These are phyloP conservation scores for Wallacemonas collosoma DNA, from an alignment of 208 protist species.

Conservation along the genomic window DNA sequence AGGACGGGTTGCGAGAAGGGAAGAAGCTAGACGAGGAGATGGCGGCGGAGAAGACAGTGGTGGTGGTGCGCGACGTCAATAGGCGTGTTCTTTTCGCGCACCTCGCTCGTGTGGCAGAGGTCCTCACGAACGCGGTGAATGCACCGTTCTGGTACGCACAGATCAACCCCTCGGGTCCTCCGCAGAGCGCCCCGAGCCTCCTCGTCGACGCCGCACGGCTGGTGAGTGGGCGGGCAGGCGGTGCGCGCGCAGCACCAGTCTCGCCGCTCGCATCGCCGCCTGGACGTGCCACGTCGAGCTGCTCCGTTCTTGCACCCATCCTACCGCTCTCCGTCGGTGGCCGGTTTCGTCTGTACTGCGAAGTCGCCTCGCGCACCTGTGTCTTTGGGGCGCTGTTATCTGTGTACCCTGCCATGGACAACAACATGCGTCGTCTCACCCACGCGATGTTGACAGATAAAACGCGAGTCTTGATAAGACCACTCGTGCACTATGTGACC, in stretches of 20 bases:
- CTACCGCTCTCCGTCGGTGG: constrained; percentile 6
- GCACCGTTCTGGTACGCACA: constrained; percentile 8
- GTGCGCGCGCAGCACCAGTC: no score
- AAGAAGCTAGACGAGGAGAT: no score
- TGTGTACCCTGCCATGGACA: constrained; percentile 8
- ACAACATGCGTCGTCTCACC: constrained; percentile 2
- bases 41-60: neutral
- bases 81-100: neutral
- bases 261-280: no score
- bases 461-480: neutral
- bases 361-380: neutral
- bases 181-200: neutral
- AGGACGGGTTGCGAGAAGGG: no score
- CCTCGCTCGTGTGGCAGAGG: neutral
- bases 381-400: constrained; percentile 9
- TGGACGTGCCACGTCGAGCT: no score
- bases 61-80: neutral
- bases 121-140: constrained; percentile 3
- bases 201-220: neutral
- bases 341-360: constrained; percentile 13
- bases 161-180: constrained; percentile 5
- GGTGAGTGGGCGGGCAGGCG: neutral
- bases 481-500: constrained; percentile 5
- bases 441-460: constrained; percentile 4
- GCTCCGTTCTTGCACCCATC: constrained; percentile 6